phyloP scores from a whole-genome alignment of 2,329 filamentous ascomycete genomes.

The Xylaria sp. region DNA sequence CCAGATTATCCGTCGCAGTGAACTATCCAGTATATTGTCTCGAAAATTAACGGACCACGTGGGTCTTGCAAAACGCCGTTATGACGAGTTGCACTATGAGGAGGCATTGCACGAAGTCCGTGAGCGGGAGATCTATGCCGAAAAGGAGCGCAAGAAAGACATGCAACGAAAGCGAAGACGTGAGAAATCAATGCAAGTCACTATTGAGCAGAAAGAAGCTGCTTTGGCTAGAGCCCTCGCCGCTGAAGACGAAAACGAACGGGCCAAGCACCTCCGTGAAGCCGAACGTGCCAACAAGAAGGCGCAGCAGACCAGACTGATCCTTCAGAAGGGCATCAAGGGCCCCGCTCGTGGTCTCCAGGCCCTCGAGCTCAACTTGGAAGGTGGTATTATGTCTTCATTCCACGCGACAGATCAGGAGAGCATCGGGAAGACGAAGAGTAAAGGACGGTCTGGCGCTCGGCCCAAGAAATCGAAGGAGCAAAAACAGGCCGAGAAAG shows the following conservation, averaged over 20 bases:
- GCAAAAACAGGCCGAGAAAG: conserved; percentile 81
- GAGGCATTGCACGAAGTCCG: conserved; percentile 86
- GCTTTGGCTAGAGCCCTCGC: conserved; percentile 78
- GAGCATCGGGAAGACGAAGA: conserved; percentile 52
- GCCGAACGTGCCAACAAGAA: conserved; percentile 92
- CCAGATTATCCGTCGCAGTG: conserved; percentile 65
- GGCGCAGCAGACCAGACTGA: conserved; percentile 85
- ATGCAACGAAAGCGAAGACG: conserved; percentile 97
- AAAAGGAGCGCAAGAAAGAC: conserved; percentile 99
- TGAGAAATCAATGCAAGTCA: conserved; percentile 94
- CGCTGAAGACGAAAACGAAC: conserved; percentile 82
- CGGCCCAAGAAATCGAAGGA: conserved; percentile 91
- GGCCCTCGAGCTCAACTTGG: conserved; percentile 77
- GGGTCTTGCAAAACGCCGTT: conserved; percentile 74
- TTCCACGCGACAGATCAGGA: conserved; percentile 74
- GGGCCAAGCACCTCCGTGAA: conserved; percentile 79
- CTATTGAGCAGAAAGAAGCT: conserved; percentile 86
- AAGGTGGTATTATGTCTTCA: conserved; percentile 83
- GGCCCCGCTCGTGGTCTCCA: conserved; percentile 72
- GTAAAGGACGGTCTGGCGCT: conserved; percentile 62
- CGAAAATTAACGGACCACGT: conserved; percentile 72
- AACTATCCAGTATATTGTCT: conserved; percentile 63
- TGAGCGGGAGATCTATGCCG: conserved; percentile 85
- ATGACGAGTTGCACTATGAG: conserved; percentile 76
- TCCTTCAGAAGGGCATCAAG: conserved; percentile 85